A percentile compares a stretch with the other conserved stretches of the same genome.
These are phyloP conservation scores for Neotropicomus parvogracilis DNA, from an alignment of 1,284 basidiomycete genomes.

Conservation along the genomic window DNA sequence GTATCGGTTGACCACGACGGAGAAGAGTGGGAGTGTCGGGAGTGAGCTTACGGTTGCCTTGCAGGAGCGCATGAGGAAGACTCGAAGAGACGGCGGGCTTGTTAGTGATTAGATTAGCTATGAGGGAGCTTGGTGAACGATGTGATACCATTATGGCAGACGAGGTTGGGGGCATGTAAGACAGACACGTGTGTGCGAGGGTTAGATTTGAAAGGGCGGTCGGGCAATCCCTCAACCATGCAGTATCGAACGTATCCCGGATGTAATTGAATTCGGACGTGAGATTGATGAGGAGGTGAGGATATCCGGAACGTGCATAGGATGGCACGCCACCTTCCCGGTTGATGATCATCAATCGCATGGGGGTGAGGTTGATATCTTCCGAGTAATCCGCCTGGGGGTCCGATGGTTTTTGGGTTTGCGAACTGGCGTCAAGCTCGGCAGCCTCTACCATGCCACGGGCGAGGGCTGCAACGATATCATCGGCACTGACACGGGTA, in stretches of 20 bases:
- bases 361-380: conserved; percentile 78
- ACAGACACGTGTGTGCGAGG: conserved; percentile 85
- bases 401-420: conserved; percentile 17
- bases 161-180: conserved; percentile 90
- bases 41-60: conserved; percentile 80
- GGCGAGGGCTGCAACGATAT: conserved; percentile 85
- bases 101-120: conserved; percentile 97
- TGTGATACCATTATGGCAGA: conserved; percentile 97
- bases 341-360: conserved; percentile 97
- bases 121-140: conserved; percentile 91
- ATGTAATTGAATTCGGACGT: conserved; percentile 88
- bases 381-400: conserved; percentile 36
- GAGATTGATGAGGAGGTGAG: conserved; percentile 95
- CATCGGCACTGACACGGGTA: conserved; percentile 84
- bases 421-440: conserved; percentile 36
- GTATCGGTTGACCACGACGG: conserved; percentile 84
- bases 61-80: conserved; percentile 88
- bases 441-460: conserved; percentile 80
- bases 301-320: conserved; percentile 91
- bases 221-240: conserved; percentile 81
- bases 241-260: conserved; percentile 74
- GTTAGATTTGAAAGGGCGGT: conserved; percentile 85
- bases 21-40: conserved; percentile 91
- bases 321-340: conserved; percentile 96
- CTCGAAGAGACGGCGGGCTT: conserved; percentile 96